Percentiles rank a stretch among this genome's conserved stretches.
These are phyloP conservation scores for Aspergillus udagawae DNA, from an alignment of 2,329 filamentous ascomycete genomes.

Conservation along the genomic window DNA sequence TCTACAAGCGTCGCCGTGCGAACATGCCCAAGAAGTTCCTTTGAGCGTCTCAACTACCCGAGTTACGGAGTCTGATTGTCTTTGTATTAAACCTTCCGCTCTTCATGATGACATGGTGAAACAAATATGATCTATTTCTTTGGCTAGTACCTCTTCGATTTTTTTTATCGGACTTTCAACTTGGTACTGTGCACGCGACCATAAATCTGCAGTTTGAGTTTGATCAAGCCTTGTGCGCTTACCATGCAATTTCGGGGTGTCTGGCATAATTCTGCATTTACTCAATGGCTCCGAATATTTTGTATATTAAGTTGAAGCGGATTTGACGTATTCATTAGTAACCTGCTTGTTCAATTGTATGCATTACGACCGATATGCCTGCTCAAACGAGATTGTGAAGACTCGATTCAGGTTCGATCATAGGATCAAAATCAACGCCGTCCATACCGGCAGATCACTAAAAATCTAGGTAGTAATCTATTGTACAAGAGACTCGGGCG, in stretches of 20 bases:
- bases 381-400: background rate
- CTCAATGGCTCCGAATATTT: background rate
- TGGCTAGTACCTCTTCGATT: background rate
- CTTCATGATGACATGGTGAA: background rate
- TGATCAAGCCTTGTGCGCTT: background rate
- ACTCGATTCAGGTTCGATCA: background rate
- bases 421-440: background rate
- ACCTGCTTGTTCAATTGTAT: background rate
- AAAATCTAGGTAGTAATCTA: background rate
- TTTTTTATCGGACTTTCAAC: background rate
- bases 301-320: background rate
- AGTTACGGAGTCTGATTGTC: background rate
- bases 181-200: background rate
- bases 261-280: background rate
- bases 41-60: slow-evolving; percentile 38
- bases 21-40: slow-evolving; percentile 89
- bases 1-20: slow-evolving; percentile 75
- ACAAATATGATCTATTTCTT: background rate
- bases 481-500: background rate
- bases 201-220: background rate
- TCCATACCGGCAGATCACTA: background rate
- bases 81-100: background rate
- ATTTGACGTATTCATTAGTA: background rate
- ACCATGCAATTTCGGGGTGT: background rate
- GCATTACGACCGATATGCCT: background rate